Conservation (phyloP, 495 filamentous ascomycete genomes). For the Xylaria flabelliformis region DNA sequence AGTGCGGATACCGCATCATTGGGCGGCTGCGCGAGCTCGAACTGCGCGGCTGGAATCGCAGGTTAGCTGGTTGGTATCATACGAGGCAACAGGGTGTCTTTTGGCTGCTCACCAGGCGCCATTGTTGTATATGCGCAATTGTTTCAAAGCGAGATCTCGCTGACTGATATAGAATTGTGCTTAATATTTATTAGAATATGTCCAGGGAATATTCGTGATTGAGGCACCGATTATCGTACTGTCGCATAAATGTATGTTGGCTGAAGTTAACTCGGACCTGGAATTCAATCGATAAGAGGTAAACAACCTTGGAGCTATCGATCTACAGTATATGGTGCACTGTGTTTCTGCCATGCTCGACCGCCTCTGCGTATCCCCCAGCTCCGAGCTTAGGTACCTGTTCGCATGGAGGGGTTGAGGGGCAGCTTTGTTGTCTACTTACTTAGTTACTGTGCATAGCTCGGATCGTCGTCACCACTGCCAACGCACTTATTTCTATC, state of each 20-base stretch:
- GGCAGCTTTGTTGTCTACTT: slow-evolving; percentile 27
- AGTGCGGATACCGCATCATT: slow-evolving; percentile 86
- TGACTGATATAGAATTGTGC: not conserved
- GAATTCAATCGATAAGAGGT: slow-evolving; percentile 28
- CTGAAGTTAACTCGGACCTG: not conserved
- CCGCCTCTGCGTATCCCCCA: slow-evolving; percentile 37
- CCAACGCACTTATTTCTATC: not conserved
- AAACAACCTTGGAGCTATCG: slow-evolving; percentile 19
- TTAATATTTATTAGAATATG: not conserved
- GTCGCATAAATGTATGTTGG: not conserved
- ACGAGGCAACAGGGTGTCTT: not conserved
- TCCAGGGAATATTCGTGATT: not conserved
- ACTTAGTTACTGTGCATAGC: slow-evolving; percentile 17
- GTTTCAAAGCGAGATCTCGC: not conserved
- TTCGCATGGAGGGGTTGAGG: slow-evolving; percentile 34
- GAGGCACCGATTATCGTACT: not conserved
- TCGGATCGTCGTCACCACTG: slow-evolving; percentile 1
- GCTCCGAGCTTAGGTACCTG: not conserved
- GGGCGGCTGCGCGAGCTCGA: slow-evolving; percentile 78
- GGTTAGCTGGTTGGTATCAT: slow-evolving; percentile 21
- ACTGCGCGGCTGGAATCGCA: slow-evolving; percentile 59
- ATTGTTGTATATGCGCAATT: slow-evolving; percentile 10
- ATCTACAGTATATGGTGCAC: not conserved
- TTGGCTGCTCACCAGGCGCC: slow-evolving; percentile 13
- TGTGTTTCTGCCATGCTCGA: slow-evolving; percentile 11